phyloP scores from a whole-genome alignment of 192 early-diverging fungal genomes.

The Coemansia sp. region DNA sequence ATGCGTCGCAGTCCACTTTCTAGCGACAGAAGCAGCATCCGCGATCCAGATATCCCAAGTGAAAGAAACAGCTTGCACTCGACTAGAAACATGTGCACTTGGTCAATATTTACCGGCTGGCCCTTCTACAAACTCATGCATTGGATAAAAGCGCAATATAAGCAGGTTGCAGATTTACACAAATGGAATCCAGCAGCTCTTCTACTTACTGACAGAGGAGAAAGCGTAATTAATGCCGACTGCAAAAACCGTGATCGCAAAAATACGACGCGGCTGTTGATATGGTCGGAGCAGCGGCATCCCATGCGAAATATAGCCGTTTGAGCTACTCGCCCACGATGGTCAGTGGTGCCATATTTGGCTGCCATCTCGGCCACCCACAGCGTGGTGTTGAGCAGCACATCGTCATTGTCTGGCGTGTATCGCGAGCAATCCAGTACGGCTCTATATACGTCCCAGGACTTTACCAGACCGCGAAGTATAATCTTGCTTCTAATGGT shows the following conservation, averaged over 20 bases:
- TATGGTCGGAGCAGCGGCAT: conserved; percentile 33
- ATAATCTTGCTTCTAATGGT: conserved; percentile 26
- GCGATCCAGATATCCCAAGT: conserved; percentile 38
- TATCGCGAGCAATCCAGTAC: conserved; percentile 48
- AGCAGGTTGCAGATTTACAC: background rate
- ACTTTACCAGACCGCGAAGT: conserved; percentile 30
- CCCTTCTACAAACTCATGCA: conserved; percentile 21
- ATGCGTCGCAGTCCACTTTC: conserved; percentile 28
- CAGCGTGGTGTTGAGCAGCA: conserved; percentile 36
- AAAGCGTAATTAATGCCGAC: conserved; percentile 33
- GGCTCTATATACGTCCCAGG: conserved; percentile 45
- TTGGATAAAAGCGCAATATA: background rate
- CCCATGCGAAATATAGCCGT: conserved; percentile 44
- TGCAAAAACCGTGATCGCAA: conserved; percentile 45
- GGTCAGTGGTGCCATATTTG: conserved; percentile 29
- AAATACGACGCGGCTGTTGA: conserved; percentile 35
- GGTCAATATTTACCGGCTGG: conserved; percentile 22
- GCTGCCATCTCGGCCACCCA: conserved; percentile 44
- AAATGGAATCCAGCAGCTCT: background rate
- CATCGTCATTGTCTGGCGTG: conserved; percentile 41
- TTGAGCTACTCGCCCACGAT: conserved; percentile 34
- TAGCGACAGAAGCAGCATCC: conserved; percentile 29
- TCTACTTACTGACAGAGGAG: conserved; percentile 33
- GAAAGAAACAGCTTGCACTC: conserved; percentile 36
- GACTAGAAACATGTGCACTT: conserved; percentile 40